Evolutionary conservation across 2,329 filamentous ascomycete genomes (phyloP).

Genomic region (Helotiales sp.): DNA sequence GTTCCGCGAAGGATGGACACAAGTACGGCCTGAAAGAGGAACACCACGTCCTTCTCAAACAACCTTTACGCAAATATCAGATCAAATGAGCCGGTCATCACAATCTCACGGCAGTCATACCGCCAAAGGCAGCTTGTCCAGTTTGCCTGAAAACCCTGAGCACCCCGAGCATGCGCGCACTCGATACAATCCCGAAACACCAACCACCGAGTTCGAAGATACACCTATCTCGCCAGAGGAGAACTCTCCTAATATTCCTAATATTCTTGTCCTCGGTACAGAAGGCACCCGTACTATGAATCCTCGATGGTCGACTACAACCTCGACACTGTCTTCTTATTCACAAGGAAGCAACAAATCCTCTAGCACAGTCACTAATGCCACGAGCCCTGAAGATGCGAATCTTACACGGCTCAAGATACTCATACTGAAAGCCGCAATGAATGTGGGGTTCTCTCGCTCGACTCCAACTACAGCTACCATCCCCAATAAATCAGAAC

Average conservation of each 20-base stretch:
- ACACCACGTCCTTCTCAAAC: constrained; percentile 82
- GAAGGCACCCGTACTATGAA: constrained; percentile 59
- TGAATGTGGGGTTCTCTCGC: constrained; percentile 78
- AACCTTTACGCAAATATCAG: constrained; percentile 62
- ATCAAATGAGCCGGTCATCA: constrained; percentile 45
- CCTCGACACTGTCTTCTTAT: constrained; percentile 76
- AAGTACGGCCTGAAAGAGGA: constrained; percentile 80
- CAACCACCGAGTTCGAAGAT: constrained; percentile 94
- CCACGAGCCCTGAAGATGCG: constrained; percentile 64
- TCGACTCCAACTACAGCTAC: constrained; percentile 37
- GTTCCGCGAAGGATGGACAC: constrained; percentile 89
- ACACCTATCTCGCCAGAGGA: constrained; percentile 81
- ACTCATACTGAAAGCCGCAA: constrained; percentile 79
- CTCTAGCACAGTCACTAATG: constrained; percentile 72
- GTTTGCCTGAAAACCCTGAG: constrained; percentile 46
- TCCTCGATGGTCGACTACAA: constrained; percentile 78
- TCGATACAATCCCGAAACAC: constrained; percentile 72
- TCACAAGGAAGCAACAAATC: constrained; percentile 68
- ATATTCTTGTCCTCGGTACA: constrained; percentile 84
- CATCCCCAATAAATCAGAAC: constrained; percentile 40
- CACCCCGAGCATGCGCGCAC: constrained; percentile 26
- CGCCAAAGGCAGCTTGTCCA: constrained; percentile 46
- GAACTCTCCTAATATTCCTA: constrained; percentile 72
- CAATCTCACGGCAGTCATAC: constrained; percentile 21
- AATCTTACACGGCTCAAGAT: constrained; percentile 77